Evolutionary conservation across 148 eudicot species (phyloP).

Genomic region (Euryodendron excelsum): DNA sequence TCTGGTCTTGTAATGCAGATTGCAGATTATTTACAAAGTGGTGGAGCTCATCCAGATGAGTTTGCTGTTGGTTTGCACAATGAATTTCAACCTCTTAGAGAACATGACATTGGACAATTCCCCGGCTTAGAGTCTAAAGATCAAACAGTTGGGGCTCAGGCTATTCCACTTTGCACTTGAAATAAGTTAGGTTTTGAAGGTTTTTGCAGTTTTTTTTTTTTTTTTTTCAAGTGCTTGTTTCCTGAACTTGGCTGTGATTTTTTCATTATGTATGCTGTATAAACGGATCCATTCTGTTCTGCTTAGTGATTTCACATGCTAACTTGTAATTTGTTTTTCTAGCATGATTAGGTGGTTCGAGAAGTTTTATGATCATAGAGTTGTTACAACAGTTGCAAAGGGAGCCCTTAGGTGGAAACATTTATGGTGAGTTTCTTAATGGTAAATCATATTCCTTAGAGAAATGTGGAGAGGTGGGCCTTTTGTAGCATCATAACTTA

Average conservation of each 20-base stretch:
- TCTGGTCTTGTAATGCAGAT: conserved; percentile 42
- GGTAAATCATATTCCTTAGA: not conserved
- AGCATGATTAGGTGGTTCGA: not conserved
- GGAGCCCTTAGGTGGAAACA: not conserved
- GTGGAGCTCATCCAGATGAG: conserved; percentile 62
- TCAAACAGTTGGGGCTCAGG: conserved; percentile 18
- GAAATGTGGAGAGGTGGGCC: not conserved
- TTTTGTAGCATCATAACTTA: not conserved
- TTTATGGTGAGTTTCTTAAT: not conserved
- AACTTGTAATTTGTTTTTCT: not conserved
- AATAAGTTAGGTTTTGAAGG: not conserved
- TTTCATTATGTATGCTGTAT: not conserved
- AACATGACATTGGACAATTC: conserved; percentile 86
- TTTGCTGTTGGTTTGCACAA: conserved; percentile 74
- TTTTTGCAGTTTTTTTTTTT: not conserved
- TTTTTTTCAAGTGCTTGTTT: not conserved
- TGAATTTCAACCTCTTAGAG: conserved; percentile 61
- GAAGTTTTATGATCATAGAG: not conserved
- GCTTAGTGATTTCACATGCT: not conserved
- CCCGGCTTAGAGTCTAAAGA: conserved; percentile 54
- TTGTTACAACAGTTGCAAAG: not conserved
- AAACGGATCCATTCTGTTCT: not conserved
- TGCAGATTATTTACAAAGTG: conserved; percentile 76
- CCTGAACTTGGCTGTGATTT: not conserved
- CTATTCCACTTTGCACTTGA: conserved; percentile 27